Evolutionary conservation across 1,284 basidiomycete genomes (phyloP).

Genomic region (Moesziomyces sp.): DNA sequence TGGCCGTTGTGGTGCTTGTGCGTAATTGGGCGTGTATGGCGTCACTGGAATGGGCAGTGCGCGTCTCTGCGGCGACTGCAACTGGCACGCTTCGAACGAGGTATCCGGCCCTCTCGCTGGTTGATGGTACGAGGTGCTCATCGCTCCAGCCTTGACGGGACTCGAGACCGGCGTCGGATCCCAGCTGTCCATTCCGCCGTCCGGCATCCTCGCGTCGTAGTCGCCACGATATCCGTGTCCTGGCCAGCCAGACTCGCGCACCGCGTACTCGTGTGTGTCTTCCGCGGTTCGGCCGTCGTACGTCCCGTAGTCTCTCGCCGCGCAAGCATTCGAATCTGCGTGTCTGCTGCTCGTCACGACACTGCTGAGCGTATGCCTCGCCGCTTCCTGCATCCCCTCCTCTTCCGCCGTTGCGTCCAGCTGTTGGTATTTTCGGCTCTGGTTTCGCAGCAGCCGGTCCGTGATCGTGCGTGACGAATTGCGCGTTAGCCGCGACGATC

Average conservation of each 20-base stretch:
- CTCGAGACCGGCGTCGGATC: conserved; percentile 16
- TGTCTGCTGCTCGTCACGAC: neutral
- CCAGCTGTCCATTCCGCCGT: conserved; percentile 6
- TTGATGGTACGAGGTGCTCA: neutral
- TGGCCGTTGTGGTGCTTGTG: conserved; percentile 9
- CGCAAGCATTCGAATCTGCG: neutral
- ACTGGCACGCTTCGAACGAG: conserved; percentile 20
- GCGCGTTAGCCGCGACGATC: conserved; percentile 18
- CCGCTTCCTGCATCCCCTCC: conserved; percentile 9
- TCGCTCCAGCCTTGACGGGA: conserved; percentile 6
- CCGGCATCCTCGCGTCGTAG: neutral
- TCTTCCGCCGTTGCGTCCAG: conserved; percentile 21
- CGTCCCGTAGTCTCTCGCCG: neutral
- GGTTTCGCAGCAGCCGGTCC: conserved; percentile 14
- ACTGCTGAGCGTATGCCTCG: conserved; percentile 5
- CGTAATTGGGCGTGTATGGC: conserved; percentile 37
- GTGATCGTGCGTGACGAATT: conserved; percentile 18
- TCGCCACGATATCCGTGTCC: conserved; percentile 6
- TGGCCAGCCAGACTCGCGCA: conserved; percentile 7
- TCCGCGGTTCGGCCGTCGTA: neutral
- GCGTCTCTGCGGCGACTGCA: conserved; percentile 24
- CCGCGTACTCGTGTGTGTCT: neutral
- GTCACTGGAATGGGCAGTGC: conserved; percentile 14
- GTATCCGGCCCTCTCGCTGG: neutral
- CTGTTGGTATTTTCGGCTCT: conserved; percentile 30